Percentiles rank a stretch among this genome's conserved stretches.
Conservation (phyloP, 768 basidiomycete genomes). For the Lactarius pseudohatsudake region DNA sequence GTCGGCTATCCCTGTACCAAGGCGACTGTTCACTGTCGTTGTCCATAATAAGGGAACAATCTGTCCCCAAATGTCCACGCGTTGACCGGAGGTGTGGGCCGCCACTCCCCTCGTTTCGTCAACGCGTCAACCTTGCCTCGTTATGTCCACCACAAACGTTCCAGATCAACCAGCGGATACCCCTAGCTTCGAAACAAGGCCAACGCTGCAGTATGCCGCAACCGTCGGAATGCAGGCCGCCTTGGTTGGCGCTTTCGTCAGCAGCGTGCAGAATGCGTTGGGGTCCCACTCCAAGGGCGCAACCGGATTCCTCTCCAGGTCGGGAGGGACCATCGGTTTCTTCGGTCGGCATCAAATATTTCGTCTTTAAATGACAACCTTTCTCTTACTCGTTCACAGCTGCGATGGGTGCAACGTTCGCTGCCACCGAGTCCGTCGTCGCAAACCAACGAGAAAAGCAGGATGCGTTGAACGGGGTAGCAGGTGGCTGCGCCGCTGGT, state of each 20-base stretch:
- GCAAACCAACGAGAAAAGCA: constrained; percentile 79
- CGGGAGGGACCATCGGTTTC: constrained; percentile 86
- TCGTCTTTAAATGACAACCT: background rate
- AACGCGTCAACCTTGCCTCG: constrained; percentile 2
- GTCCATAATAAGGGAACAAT: constrained; percentile 10
- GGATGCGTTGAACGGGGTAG: constrained; percentile 80
- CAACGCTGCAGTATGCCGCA: constrained; percentile 55
- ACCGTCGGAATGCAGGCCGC: constrained; percentile 62
- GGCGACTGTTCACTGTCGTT: constrained; percentile 13
- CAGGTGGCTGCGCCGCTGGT: constrained; percentile 90
- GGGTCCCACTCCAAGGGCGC: constrained; percentile 76
- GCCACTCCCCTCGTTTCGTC: background rate
- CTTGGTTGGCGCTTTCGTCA: constrained; percentile 65
- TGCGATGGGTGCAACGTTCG: constrained; percentile 86
- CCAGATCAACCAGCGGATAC: constrained; percentile 18
- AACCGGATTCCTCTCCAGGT: constrained; percentile 82
- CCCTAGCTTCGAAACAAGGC: constrained; percentile 49
- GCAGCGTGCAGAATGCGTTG: constrained; percentile 77
- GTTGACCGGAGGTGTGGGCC: constrained; percentile 12
- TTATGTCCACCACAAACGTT: constrained; percentile 16
- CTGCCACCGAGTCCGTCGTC: constrained; percentile 74
- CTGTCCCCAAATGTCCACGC: constrained; percentile 7
- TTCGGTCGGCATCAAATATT: constrained; percentile 61
- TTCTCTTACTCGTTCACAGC: constrained; percentile 45
- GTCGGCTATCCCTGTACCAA: constrained; percentile 39